Base-by-base conservation (phyloP, 352 stramenopile genomes). In the Peronosclerospora sorghi region DNA sequence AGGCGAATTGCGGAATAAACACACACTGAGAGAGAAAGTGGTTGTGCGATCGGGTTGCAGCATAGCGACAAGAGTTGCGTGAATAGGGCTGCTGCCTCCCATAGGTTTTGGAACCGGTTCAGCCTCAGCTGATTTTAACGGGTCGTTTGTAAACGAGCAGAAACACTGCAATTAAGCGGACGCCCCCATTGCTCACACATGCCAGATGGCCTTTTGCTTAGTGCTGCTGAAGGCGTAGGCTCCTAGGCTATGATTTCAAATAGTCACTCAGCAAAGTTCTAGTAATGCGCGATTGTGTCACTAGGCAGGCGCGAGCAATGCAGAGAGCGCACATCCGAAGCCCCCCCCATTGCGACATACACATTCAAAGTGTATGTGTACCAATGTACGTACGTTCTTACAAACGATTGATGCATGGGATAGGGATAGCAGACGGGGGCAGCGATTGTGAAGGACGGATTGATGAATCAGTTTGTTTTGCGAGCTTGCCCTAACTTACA, bases 1-100 rank as follows among this genome's bases (percentile, higher is more conserved):
- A 23, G 56, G 61, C 52, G 45, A 71, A 68, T 68, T 68, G 61
- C 57, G 59, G 57, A 71, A 67, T 71, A 70, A 52, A 50, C 17
- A 12, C 27, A 48, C 2, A n/a, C n/a, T n/a, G 32, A 41, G 42
- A 32, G 46, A 53, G 43, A 57, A 52, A 50, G 54, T 47, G 41
- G 54, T 61, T 62, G 42, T 54, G 47, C 32, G 5, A 48, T 53
- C 32, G 45, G 34, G 44, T 62, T 62, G 48, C 29, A 8, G 6
- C 4, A 48, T 50, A 20, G 37, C 13, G 36, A 9, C 2, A 6
- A 5, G 19, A 28, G 43, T 63, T 59, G 49, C 54, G 23, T 9
- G 6, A 10, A 45, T 5, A 17, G 49, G 45, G 44, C 9, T 15
- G n/a, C 49, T 45, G 20, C 50, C 55, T 18, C 41, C 35, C 32